Base-by-base conservation (phyloP, 225 moss, liverwort and hornwort species). In the Pseudisothecium myosuroides region DNA sequence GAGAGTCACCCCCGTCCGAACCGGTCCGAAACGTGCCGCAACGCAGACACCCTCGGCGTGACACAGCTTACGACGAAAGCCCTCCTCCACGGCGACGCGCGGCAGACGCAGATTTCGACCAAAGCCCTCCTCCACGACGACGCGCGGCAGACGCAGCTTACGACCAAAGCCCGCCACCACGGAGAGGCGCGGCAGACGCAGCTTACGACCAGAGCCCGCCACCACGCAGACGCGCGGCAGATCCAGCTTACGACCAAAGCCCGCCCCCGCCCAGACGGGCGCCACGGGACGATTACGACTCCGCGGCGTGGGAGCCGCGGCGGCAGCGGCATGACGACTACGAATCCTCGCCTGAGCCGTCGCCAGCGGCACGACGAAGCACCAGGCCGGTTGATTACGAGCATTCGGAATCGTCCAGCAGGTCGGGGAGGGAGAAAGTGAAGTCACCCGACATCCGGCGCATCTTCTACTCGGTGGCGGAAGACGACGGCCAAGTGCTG, bases 401-500 rank as follows among this genome's bases (percentile, higher is more conserved):
- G 20, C 69, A 85, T 12, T 86, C 55, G 21, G 92, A 92, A 36
- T 17, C 71, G 32, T 60, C 77, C 34, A 49, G 50, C 45, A 85
- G 82, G 47, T 86, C 92, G 61, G 79, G 77, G 50, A 47, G 65
- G 58, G 69, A 83, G n/a, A 77, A 58, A 69, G 59, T 71, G 39
- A 87, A 85, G 78, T 88, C 90, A 10, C 88, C 89, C 15, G 84
- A 86, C n/a, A 75, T 91, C 80, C 91, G 95, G 45, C 89, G 93
- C 37, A 93, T 95, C 36, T 95, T 93, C 59, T 95, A 94, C 64
- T 85, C 93, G 14, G 81, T 95, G 34, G 93, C 92, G 50, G 94
- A 94, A 64, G 92, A 93, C 13, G 78, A 93, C 28, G 95, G 95
- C 31, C 88, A 94, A 89, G 94, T 91, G 60, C 62, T 94, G 81